phyloP scores from a whole-genome alignment of 2,329 filamentous ascomycete genomes.

The Alternaria novae-zelandiae region DNA sequence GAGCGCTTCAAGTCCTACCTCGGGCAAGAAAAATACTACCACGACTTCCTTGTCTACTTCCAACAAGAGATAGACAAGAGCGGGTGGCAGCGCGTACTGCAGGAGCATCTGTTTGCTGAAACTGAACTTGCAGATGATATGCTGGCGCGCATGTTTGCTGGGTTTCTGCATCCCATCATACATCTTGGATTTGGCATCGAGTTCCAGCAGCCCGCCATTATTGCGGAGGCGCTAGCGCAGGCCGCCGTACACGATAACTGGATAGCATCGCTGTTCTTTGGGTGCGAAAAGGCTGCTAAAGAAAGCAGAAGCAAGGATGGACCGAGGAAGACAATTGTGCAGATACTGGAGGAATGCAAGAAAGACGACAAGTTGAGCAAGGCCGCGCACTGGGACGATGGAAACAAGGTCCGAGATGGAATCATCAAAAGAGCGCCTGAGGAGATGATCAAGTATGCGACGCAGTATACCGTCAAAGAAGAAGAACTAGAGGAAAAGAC shows the following conservation, averaged over 20 bases:
- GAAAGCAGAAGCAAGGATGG: constrained; percentile 23
- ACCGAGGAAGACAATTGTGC: constrained; percentile 54
- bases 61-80: constrained; percentile 71
- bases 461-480: constrained; percentile 58
- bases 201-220: constrained; percentile 79
- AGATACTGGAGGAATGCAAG: constrained; percentile 67
- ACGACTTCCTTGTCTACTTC: constrained; percentile 79
- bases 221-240: constrained; percentile 82
- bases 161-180: constrained; percentile 80
- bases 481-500: constrained; percentile 64
- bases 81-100: constrained; percentile 67
- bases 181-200: constrained; percentile 86
- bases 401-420: constrained; percentile 72
- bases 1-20: constrained; percentile 64
- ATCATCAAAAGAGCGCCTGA: constrained; percentile 68
- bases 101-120: constrained; percentile 72
- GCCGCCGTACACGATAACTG: constrained; percentile 70
- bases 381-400: constrained; percentile 61
- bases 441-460: constrained; percentile 67
- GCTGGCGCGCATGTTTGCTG: constrained; percentile 70
- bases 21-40: constrained; percentile 70
- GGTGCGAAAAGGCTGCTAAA: constrained; percentile 58
- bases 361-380: constrained; percentile 62
- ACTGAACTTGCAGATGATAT: constrained; percentile 71
- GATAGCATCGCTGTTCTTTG: constrained; percentile 62